Base-by-base conservation (phyloP, 805 yeast species). In the Ogataea haglerorum region DNA sequence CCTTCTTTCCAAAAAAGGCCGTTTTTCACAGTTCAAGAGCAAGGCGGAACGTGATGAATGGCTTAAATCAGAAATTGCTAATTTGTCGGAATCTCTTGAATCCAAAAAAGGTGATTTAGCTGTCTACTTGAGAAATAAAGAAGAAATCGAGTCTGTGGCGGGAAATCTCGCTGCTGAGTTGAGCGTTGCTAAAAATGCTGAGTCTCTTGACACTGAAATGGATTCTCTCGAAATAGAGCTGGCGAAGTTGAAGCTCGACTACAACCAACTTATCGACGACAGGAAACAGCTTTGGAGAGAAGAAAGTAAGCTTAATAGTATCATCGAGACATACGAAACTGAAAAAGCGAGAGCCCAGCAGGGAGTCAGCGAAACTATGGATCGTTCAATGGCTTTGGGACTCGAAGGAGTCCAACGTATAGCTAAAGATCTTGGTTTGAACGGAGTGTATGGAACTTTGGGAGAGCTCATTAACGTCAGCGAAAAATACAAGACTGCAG, bases 401-500 rank as follows among this genome's bases (percentile, higher is more conserved):
- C 64, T 91, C 12, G 73, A 72, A 14, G 77, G 85, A 3, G 85
- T 90, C 1, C 75, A 73, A 34, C 65, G 74, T n/a, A 81, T 89
- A 22, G 70, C 84, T 0, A 63, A 69, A 24, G 72, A 73, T 39
- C 63, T 89, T 33, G 79, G 78, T 6, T 60, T 91, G 26, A 63
- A 63, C 1, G 74, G 80, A 14, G 95, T 88, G 8, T 80, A 76
- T 61, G 99, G 99, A 0, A 82, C 95, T 0, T 61, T 93, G 13
- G 93, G 95, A 28, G 95, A 89, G 48, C 67, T 93, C 23, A 83
- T 93, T 38, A 73, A 73, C 42, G 91, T 87, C 3, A 83, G 83
- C 48, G 89, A 84, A 39, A 85, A 85, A 54, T 90, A 87, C 57
- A 82, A 82, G 55, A 74, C 80, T 1, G 95, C 97, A 1, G 86